A percentile compares a stretch with the other conserved stretches of the same genome.
phyloP scores from a whole-genome alignment of 768 basidiomycete genomes.

The Hericium coralloides region DNA sequence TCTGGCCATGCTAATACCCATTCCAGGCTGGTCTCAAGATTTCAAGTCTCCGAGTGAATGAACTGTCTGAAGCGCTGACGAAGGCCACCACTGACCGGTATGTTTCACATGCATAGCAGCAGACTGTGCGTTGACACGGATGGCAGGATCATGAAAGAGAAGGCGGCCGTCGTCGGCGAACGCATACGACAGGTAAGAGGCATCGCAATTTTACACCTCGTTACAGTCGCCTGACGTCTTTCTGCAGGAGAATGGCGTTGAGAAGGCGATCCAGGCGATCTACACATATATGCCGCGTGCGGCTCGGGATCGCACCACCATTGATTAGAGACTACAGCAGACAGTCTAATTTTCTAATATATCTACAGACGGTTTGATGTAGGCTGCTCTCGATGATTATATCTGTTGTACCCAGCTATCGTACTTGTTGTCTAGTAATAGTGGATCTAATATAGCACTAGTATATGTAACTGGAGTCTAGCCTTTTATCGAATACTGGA shows the following conservation, averaged over 20 bases:
- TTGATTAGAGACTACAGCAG: neutral
- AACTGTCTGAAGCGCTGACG: conserved; percentile 44
- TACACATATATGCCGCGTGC: conserved; percentile 43
- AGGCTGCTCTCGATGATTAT: no score
- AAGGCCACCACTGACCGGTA: conserved; percentile 46
- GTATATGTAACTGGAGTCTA: no score
- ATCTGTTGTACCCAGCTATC: no score
- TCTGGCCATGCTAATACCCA: neutral
- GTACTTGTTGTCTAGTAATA: no score
- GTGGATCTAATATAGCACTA: no score
- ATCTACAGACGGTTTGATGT: no score
- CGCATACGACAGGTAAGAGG: conserved; percentile 31
- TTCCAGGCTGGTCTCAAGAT: conserved; percentile 42
- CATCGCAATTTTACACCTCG: neutral
- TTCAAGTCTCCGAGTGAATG: conserved; percentile 33
- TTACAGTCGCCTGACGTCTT: neutral
- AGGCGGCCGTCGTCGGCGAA: conserved; percentile 39
- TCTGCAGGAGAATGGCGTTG: conserved; percentile 47
- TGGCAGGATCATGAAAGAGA: conserved; percentile 49
- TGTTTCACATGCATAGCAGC: conserved; percentile 13
- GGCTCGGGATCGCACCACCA: conserved; percentile 14
- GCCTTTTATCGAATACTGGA: no score
- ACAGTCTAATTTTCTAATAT: no score
- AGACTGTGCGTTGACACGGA: neutral
- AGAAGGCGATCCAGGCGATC: conserved; percentile 45